Base-by-base conservation (phyloP, 2,329 filamentous ascomycete genomes). In the Blastomyces emzantsi region DNA sequence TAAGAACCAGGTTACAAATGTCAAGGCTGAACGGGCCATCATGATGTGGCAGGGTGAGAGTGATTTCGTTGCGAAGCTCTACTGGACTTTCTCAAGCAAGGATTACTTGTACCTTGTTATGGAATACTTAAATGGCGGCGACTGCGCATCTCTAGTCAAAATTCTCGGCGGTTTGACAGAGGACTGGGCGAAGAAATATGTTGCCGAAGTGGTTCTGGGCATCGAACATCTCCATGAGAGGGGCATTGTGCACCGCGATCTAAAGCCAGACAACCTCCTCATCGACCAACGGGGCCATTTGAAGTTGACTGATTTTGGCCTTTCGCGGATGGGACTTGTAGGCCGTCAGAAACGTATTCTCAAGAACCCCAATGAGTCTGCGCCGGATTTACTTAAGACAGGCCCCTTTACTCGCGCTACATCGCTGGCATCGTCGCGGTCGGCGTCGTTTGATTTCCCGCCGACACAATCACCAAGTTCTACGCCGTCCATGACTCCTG, bases 31-130 rank as follows among this genome's bases (percentile, higher is more conserved):
- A 77, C 86, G 94, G 68, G 95, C 95, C 28, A 99, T 99, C 73
- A 97, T 99, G 94, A 99, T 99, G 94, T 97, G 94, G 90, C 94
- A 99, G 78, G 94, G 94, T 28, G 92, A 97, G 76, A 99, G 95
- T 74, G 94, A 99, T 65, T 99, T 99, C 74, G 94, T 99, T 64
- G 94, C 94, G 33, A 99, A 99, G 79, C 83, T 99, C 15, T 99
- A 97, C 78, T 99, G 95, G 95, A 99, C 94, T 0, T 99, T 99
- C 73, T 96, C 94, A 3, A 99, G 93, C 82, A 99, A 99, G 73
- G 94, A 99, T 73, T 99, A 97, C 73, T 86, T 99, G 30, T 99
- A 97, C 73, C 82, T 99, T 64, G 94, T 99, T 30, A 99, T 99
- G 94, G 94, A 99, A 73, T 99, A 99, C 76, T 82, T 99, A 64